Base-by-base conservation (phyloP, 208 protist genomes). In the Trypanosoma grayi region DNA sequence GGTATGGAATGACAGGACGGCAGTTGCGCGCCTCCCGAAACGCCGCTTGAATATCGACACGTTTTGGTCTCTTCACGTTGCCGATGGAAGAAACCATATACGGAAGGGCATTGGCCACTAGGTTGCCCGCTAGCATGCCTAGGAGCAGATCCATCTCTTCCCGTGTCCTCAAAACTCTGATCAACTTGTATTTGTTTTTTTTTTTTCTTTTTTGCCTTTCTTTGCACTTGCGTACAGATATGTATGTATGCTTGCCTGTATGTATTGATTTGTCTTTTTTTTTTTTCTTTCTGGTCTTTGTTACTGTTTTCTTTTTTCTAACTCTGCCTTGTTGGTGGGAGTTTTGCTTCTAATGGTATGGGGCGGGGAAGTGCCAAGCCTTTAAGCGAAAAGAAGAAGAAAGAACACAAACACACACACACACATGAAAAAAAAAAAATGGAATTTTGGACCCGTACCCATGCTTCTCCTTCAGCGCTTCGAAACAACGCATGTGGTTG, bases 1-100 rank as follows among this genome's bases (percentile, higher is more conserved):
- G 65, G 60, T 95, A 95, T 9, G 89, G 89, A 28, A 92, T 75
- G 2, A 90, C 60, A 24, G 76, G 70, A 2, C 80, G 75, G 45
- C 89, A 79, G 7, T 41, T 66, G 27, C 68, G 58, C 3, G 65
- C 79, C 27, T 79, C 69, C 10, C 79, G 44, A 5, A 78, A 54
- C n/a, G 77, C 85, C 22, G 64, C 43, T 18, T 64, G 34, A 28
- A 92, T 71, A 55, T 95, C 68, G 2, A 95, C 79, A 11, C 75
- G 78, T 7, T 77, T 55, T 2, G 88, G 83, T 1, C 76, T 79
- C 36, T 77, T 56, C 6, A 92, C 78, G 10, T 47, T 61, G 2
- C 87, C 59, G 40, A 90, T 70, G 34, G 77, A 76, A 56, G 88
- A 85, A 11, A 79, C 44, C 24, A 87, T 41, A 76, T 66, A 48